phyloP scores from a whole-genome alignment of 495 filamentous ascomycete genomes.

The Penicillium flavigenum region DNA sequence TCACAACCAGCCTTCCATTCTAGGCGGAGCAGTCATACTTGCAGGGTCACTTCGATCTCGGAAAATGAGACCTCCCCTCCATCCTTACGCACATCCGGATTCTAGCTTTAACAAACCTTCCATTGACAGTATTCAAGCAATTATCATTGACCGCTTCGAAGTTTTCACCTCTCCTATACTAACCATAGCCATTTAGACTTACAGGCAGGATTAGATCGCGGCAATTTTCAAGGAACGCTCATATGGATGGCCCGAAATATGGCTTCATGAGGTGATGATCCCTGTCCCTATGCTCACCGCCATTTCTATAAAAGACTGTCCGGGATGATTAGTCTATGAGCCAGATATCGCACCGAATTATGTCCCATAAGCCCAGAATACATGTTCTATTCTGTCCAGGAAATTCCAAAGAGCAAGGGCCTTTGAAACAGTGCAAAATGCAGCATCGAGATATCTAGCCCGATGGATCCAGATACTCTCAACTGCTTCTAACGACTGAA shows the following conservation, averaged over 20 bases:
- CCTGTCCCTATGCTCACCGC: neutral
- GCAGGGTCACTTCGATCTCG: too few relatives aligned
- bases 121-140: too few relatives aligned
- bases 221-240: too few relatives aligned
- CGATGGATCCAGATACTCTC: neutral
- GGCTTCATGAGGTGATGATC: neutral
- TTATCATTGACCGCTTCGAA: too few relatives aligned
- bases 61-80: too few relatives aligned
- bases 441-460: neutral
- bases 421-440: neutral
- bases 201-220: too few relatives aligned
- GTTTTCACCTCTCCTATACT: too few relatives aligned
- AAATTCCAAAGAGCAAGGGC: neutral
- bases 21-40: neutral
- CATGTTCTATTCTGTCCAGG: neutral
- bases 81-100: too few relatives aligned
- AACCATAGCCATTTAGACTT: too few relatives aligned
- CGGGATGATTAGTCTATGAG: too few relatives aligned
- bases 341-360: neutral
- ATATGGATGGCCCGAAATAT: too few relatives aligned
- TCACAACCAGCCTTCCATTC: neutral
- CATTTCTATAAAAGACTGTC: neutral
- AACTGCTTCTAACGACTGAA: constrained; percentile 1
- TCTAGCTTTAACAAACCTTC: too few relatives aligned
- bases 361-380: neutral